Base-by-base conservation (phyloP, 2,329 filamentous ascomycete species). In the Clarireedia monteithiana region DNA sequence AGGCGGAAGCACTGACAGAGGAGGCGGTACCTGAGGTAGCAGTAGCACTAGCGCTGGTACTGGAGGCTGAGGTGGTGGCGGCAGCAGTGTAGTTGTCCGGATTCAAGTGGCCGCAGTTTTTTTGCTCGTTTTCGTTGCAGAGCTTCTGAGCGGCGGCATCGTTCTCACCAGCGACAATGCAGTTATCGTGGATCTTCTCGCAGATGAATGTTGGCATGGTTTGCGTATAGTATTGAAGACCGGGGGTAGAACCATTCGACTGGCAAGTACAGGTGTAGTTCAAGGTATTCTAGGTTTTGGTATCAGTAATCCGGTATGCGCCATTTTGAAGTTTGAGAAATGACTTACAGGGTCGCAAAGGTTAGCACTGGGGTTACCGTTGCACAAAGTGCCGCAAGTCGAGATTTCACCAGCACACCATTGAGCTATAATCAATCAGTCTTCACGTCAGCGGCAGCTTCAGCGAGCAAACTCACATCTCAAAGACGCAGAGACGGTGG, bases 161-260 rank as follows among this genome's bases (percentile, higher is more conserved):
- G 59, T 76, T 69, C 62, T 75, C 70, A 64, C 77, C 64, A 56
- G 69, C 65, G 27, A 60, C n/a, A 57, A 77, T 74, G 66, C 77
- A 80, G 62, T 77, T 73, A 24, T 61, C 63, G 65, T 70, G 80
- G 71, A 75, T 79, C 60, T 70, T 71, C 64, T 76, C 66, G 73
- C 83, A 86, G 69, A 82, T 75, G 69, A 74, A 83, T 70, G 74
- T 81, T 44, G 82, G 82, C 49, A 87, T 72, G 24, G 81, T 82
- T 69, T 80, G 72, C 53, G 70, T 63, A 71, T 84, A 87, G 63
- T 74, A 71, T 58, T 72, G 68, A 63, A 84, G 75, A 65, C 83
- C 76, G 62, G 81, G 81, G 6, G 69, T 67, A 44, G 74, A 77
- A 61, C 76, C 77, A 67, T 83, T 78, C 50, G 66, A 39, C 14